Evolutionary conservation across 2,329 filamentous ascomycete species (phyloP), one percentile per base, ranked within the genome.

Genomic region (Capronia epimyces): DNA sequence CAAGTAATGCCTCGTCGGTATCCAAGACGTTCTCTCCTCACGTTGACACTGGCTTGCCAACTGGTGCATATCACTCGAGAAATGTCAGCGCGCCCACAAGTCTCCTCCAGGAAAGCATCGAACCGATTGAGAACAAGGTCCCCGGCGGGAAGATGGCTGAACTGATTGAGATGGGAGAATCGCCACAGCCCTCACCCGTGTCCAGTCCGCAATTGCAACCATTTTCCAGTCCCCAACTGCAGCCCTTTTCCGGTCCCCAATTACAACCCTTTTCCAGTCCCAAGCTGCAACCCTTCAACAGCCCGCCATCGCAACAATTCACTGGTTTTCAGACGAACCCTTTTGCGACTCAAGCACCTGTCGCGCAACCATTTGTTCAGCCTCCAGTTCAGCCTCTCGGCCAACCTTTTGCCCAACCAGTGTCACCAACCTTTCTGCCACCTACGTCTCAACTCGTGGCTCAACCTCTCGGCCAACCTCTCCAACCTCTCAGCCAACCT

Each of bases 101-200:
- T 16, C 24, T 44, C 13, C 34, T 36, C 7, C 53, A 53, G 25
- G 15, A 47, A n/a, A 29, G 16, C 21, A 24, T 50, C 22, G 47
- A 52, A 25, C 46, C 47, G 18, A 39, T 53, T 37, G 32, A 55
- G 40, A 36, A 50, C 48, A 24, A 29, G 22, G 53, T 25, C 10
- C 52, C 58, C 4, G 58, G 58, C 21, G 58, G 58, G 9, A 42
- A 43, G 16, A 60, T 60, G 56, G 58, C 58, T 12, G 58, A 59
- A 39, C 48, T 60, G 49, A 60, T 60, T 27, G 56, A 58, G 31
- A 18, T 48, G 34, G 53, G 44, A 27, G 31, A 46, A 32, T 22
- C 54, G n/a, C 27, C 32, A 43, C 49, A 24, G 24, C 45, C n/a
- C 39, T 20, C 27, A 31, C 24, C 31, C 32, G 24, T 40, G 37